Conservation (phyloP, 2,329 filamentous ascomycete genomes). For the Colletotrichum sp. region DNA sequence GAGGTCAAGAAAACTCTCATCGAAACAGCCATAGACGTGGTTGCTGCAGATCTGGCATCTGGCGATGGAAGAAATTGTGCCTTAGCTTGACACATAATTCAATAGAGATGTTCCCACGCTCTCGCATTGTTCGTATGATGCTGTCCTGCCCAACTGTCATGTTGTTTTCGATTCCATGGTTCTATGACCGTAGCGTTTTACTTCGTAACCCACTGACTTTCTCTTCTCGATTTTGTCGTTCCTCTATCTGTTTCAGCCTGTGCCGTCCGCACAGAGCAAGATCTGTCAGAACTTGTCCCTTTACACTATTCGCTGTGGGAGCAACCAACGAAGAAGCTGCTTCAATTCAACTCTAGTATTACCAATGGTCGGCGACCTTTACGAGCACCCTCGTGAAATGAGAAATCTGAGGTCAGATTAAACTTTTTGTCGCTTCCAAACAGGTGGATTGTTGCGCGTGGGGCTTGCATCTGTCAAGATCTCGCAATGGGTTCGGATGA, state of each 20-base stretch:
- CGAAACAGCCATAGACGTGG: neutral
- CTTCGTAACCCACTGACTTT: neutral
- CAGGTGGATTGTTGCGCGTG: neutral
- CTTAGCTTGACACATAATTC: neutral
- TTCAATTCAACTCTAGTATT: neutral
- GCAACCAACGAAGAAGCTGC: neutral
- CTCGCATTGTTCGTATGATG: neutral
- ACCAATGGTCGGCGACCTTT: neutral
- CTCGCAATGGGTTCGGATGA: neutral
- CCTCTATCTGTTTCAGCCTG: neutral
- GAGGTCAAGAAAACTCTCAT: neutral
- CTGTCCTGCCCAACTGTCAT: neutral
- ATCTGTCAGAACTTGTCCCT: neutral
- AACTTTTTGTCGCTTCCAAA: neutral
- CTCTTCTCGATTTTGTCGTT: neutral
- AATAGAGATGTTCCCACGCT: neutral
- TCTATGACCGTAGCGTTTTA: neutral
- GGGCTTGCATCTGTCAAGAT: neutral
- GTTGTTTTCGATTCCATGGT: neutral
- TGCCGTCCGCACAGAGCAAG: neutral
- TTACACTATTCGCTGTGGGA: neutral
- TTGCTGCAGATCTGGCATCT: neutral
- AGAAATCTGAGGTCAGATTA: neutral
- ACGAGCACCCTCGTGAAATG: neutral
- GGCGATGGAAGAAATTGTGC: neutral